These are phyloP conservation scores for Psilocybe azurescens DNA, from an alignment of 768 basidiomycete genomes.

Conservation along the genomic window DNA sequence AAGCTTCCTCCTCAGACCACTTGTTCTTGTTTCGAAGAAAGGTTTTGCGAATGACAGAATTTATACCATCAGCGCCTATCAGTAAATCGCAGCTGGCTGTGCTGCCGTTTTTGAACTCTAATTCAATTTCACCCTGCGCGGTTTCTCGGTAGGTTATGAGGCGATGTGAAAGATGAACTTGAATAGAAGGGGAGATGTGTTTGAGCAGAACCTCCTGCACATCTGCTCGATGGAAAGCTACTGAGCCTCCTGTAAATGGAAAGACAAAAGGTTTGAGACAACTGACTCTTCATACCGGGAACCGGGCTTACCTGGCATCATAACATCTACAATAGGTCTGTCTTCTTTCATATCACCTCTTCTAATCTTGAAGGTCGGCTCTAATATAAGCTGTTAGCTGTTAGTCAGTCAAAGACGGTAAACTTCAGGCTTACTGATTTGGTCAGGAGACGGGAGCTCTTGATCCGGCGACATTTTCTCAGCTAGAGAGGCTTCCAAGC, in stretches of 20 bases:
- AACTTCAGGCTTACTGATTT: slow-evolving; percentile 3
- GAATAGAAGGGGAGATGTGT: slow-evolving; percentile 40
- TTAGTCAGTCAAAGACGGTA: not conserved
- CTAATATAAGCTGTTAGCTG: not conserved
- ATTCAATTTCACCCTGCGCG: slow-evolving; percentile 25
- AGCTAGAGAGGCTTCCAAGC: slow-evolving; percentile 30
- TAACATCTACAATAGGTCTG: slow-evolving; percentile 7
- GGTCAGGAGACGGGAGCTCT: not conserved
- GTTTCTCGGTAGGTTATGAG: slow-evolving; percentile 45
- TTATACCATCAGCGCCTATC: slow-evolving; percentile 44
- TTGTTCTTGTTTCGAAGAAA: slow-evolving; percentile 21
- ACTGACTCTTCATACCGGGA: slow-evolving; percentile 25
- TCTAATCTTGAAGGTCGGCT: slow-evolving; percentile 10
- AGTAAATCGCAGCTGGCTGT: slow-evolving; percentile 55
- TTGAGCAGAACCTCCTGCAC: slow-evolving; percentile 53
- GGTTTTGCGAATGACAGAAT: slow-evolving; percentile 35
- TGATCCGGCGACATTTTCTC: slow-evolving; percentile 16
- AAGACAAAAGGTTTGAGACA: slow-evolving; percentile 22
- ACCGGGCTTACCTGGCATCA: slow-evolving; percentile 20
- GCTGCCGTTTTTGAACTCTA: slow-evolving; percentile 52
- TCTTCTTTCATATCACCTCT: slow-evolving; percentile 23
- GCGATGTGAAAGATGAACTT: slow-evolving; percentile 44
- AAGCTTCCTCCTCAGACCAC: slow-evolving; percentile 20
- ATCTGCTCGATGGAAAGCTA: slow-evolving; percentile 51
- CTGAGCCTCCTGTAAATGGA: slow-evolving; percentile 24